Evolutionary conservation across 2,329 filamentous ascomycete species (phyloP).

Genomic region (Xylariales sp.): DNA sequence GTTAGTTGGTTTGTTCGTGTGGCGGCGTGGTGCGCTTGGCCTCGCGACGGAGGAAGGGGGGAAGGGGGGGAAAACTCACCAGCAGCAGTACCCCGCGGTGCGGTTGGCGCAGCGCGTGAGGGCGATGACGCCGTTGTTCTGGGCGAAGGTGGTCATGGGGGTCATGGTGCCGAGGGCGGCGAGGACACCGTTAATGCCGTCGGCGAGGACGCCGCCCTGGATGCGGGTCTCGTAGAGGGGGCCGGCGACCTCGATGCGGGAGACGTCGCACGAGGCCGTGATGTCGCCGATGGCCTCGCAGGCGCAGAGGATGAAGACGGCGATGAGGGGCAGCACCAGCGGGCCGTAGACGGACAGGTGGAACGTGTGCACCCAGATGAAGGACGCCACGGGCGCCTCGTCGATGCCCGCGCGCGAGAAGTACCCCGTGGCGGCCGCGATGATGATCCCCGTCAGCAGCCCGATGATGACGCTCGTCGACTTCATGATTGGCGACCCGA

Average conservation of each 20-base stretch:
- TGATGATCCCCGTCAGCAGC: slow-evolving; percentile 79
- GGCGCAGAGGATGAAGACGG: slow-evolving; percentile 77
- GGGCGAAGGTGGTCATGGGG: slow-evolving; percentile 82
- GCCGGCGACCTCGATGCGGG: slow-evolving; percentile 78
- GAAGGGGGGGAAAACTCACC: slow-evolving; percentile 47
- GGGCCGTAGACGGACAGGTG: slow-evolving; percentile 77
- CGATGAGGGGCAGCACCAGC: slow-evolving; percentile 77
- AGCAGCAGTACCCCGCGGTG: slow-evolving; percentile 82
- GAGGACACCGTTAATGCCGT: slow-evolving; percentile 79
- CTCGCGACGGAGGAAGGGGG: too few species aligned
- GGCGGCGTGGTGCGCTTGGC: too few species aligned
- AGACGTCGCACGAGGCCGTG: slow-evolving; percentile 84
- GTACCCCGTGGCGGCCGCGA: slow-evolving; percentile 81
- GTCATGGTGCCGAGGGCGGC: slow-evolving; percentile 83
- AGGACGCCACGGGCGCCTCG: slow-evolving; percentile 75
- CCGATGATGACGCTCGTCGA: slow-evolving; percentile 81
- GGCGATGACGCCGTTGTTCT: slow-evolving; percentile 88
- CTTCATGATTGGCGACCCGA: slow-evolving; percentile 87
- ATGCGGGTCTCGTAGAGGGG: slow-evolving; percentile 79
- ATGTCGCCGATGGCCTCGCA: slow-evolving; percentile 86
- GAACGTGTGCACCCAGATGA: slow-evolving; percentile 85
- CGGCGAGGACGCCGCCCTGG: slow-evolving; percentile 81
- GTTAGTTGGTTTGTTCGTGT: too few species aligned
- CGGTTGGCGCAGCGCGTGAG: slow-evolving; percentile 85
- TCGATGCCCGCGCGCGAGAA: slow-evolving; percentile 80